A percentile compares a stretch with the other conserved stretches of the same genome.
Conservation (phyloP, 1,284 basidiomycete species). For the Heterobasidion occidentale region DNA sequence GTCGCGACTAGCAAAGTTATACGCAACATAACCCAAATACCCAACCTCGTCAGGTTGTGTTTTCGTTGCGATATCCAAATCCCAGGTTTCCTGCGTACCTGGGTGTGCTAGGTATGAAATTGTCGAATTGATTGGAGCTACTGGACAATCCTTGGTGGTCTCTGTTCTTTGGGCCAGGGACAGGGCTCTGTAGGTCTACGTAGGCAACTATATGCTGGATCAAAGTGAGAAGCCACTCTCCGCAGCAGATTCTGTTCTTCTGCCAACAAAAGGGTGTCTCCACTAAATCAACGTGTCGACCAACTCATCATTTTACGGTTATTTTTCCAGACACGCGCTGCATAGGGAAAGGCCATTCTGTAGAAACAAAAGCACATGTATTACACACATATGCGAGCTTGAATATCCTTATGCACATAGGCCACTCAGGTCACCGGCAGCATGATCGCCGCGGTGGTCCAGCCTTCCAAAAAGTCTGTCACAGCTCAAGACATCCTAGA, state of each 20-base stretch:
- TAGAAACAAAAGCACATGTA: not conserved
- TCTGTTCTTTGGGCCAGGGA: not conserved
- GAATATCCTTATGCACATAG: not conserved
- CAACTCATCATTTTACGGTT: not conserved
- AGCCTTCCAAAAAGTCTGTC: not conserved
- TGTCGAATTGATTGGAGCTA: not conserved
- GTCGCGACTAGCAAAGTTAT: not conserved
- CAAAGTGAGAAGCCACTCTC: not conserved
- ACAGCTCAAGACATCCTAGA: not conserved
- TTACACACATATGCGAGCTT: not conserved
- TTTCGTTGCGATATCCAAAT: not conserved
- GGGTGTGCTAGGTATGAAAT: not conserved
- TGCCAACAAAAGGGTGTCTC: not conserved
- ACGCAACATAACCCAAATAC: not conserved
- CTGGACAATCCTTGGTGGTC: not conserved
- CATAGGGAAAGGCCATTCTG: not conserved
- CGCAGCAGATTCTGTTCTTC: not conserved
- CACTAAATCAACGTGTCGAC: too few relatives aligned
- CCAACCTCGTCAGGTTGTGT: not conserved
- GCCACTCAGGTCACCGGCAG: not conserved
- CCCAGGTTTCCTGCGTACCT: not conserved
- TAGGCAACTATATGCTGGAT: not conserved
- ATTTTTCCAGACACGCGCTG: not conserved
- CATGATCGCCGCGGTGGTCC: not conserved
- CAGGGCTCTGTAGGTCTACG: not conserved